Conservation (phyloP, 2,329 filamentous ascomycete species). For the Aspergillus intermedius region DNA sequence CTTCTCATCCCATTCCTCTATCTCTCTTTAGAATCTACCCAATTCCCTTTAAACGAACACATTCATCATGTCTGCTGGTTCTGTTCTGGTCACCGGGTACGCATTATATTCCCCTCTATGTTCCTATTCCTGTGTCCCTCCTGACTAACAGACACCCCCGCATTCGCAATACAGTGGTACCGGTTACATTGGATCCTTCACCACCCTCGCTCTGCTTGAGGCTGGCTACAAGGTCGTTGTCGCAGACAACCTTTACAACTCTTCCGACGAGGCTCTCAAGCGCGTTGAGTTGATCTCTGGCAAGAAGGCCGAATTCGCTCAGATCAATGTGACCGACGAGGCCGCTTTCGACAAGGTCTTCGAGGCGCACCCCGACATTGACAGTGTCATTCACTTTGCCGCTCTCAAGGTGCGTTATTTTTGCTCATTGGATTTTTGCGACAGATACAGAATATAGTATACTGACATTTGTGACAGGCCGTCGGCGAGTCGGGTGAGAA, state of each 20-base stretch:
- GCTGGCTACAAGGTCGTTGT: conserved; percentile 96
- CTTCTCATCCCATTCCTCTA: conserved; percentile 1
- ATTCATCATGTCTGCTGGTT: conserved; percentile 66
- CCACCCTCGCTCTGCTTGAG: conserved; percentile 80
- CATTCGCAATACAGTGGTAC: conserved; percentile 62
- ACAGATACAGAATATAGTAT: no score
- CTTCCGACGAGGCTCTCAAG: conserved; percentile 81
- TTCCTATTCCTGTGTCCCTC: background rate
- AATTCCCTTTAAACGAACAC: background rate
- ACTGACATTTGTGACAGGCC: conserved; percentile 50
- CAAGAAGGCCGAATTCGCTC: conserved; percentile 76
- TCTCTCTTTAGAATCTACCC: conserved; percentile 1
- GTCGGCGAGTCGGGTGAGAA: conserved; percentile 93
- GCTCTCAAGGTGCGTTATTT: conserved; percentile 68
- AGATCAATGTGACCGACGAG: conserved; percentile 84
- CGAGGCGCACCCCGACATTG: conserved; percentile 79
- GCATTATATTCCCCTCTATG: conserved; percentile 15
- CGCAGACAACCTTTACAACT: conserved; percentile 96
- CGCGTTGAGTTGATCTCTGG: conserved; percentile 92
- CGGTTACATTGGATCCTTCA: conserved; percentile 99
- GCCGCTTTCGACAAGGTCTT: conserved; percentile 80
- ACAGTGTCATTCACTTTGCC: conserved; percentile 98
- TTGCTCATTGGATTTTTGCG: background rate
- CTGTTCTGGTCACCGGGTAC: conserved; percentile 85
- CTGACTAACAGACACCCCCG: conserved; percentile 16